Evolutionary conservation across 768 basidiomycete genomes (phyloP).

Genomic region (Phaffia tasmanica): DNA sequence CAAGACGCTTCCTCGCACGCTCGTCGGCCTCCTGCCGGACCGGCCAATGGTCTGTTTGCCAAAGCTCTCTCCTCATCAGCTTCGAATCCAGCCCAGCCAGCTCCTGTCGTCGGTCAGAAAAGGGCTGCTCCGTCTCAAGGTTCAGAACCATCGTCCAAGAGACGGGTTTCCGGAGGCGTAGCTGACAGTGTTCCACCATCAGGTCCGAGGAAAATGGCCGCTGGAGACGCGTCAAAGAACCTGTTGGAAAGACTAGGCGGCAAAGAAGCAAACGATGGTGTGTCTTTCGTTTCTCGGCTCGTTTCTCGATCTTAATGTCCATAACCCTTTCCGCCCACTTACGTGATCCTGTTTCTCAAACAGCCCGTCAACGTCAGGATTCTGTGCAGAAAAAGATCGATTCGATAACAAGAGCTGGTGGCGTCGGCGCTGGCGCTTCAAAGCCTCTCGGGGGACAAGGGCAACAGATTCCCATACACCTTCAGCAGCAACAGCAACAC

Average conservation of each 20-base stretch:
- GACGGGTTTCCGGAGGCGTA: neutral
- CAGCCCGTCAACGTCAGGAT: constrained; percentile 13
- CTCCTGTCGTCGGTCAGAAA: neutral
- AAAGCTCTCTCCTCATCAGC: constrained; percentile 5
- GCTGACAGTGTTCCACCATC: constrained; percentile 1
- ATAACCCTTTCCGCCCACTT: neutral
- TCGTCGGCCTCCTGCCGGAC: constrained; percentile 42
- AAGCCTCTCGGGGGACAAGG: neutral
- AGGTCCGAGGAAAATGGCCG: constrained; percentile 2
- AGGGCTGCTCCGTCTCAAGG: neutral
- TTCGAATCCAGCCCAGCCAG: neutral
- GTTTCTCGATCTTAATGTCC: neutral
- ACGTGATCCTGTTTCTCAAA: neutral
- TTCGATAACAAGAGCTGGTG: constrained; percentile 7
- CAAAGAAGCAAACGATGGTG: constrained; percentile 7
- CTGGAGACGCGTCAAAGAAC: neutral
- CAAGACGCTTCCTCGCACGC: constrained; percentile 37
- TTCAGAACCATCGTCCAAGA: constrained; percentile 11
- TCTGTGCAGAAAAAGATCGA: constrained; percentile 21
- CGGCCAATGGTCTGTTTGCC: neutral
- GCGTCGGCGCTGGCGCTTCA: too few species aligned
- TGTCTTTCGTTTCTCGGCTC: neutral
- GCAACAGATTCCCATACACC: neutral
- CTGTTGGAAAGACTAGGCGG: constrained; percentile 11
- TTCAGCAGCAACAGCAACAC: constrained; percentile 33